Conservation (phyloP, 257 asterid genomes). For the Plantago ovata region DNA sequence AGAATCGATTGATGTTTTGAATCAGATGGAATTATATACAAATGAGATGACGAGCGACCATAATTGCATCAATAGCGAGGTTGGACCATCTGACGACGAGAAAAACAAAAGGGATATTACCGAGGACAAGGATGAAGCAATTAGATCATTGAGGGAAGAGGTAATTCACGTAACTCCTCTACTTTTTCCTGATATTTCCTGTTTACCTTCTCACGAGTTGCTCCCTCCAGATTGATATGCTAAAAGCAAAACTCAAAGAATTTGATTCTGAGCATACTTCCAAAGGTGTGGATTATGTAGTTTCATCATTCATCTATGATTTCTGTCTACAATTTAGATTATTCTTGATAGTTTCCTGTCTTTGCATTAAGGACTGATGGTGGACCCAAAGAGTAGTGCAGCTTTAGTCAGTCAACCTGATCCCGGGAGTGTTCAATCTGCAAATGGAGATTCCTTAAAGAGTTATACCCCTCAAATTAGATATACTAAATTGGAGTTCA, state of each 20-base stretch:
- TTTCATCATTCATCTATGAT: conserved; percentile 8
- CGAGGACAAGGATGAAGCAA: conserved; percentile 38
- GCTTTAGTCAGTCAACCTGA: conserved; percentile 28
- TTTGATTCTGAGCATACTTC: conserved; percentile 39
- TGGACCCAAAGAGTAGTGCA: conserved; percentile 29
- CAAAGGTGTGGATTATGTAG: conserved; percentile 41
- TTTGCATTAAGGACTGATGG: conserved; percentile 34
- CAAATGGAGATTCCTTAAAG: conserved; percentile 41
- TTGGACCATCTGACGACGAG: conserved; percentile 32
- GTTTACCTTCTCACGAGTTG: conserved; percentile 24
- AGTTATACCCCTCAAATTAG: conserved; percentile 69
- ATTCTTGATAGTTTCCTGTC: conserved; percentile 18
- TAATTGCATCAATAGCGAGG: conserved; percentile 29
- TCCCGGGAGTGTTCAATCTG: conserved; percentile 33
- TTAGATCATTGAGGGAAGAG: conserved; percentile 63
- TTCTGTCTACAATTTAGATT: conserved; percentile 1
- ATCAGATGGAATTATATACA: conserved; percentile 19
- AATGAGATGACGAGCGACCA: conserved; percentile 24
- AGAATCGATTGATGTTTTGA: conserved; percentile 25
- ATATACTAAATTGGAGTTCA: conserved; percentile 76
- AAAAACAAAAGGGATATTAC: conserved; percentile 30
- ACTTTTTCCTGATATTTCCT: conserved; percentile 10
- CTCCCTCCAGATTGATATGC: conserved; percentile 56
- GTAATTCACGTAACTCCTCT: conserved; percentile 30
- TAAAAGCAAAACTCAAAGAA: conserved; percentile 54